Evolutionary conservation across 345 rosid species (phyloP).

Genomic region (Hirschfeldia incana): DNA sequence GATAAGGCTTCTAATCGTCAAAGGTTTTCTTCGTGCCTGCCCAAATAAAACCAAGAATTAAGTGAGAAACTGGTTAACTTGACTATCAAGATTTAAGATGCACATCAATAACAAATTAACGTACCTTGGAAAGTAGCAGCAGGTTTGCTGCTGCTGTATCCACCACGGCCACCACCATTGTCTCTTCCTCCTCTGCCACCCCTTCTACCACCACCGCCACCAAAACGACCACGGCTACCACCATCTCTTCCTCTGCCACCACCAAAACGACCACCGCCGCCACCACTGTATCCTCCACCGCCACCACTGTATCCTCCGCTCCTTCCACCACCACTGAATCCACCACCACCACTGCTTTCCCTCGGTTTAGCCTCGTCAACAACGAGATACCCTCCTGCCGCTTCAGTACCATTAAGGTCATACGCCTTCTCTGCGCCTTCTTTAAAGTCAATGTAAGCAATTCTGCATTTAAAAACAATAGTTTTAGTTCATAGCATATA

Average conservation of each 20-base stretch:
- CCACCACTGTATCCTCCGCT: conserved; percentile 49
- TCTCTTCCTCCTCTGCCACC: conserved; percentile 45
- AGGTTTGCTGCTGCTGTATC: conserved; percentile 39
- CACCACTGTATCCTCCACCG: conserved; percentile 32
- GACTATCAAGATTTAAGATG: background rate
- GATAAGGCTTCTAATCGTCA: background rate
- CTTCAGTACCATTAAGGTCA: conserved; percentile 57
- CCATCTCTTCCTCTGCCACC: conserved; percentile 50
- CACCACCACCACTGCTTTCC: conserved; percentile 44
- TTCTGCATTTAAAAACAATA: conserved; percentile 38
- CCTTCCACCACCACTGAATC: conserved; percentile 40
- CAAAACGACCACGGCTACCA: conserved; percentile 40
- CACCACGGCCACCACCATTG: conserved; percentile 32
- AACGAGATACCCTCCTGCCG: conserved; percentile 46
- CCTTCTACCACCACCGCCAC: conserved; percentile 30
- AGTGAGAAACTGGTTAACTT: background rate
- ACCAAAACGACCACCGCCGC: conserved; percentile 29
- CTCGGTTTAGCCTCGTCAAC: conserved; percentile 78
- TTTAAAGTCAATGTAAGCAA: conserved; percentile 67
- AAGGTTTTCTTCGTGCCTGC: background rate
- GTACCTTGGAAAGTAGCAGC: conserved; percentile 38
- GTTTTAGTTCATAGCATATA: background rate
- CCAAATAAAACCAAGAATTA: background rate
- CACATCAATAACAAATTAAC: background rate
- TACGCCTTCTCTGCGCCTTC: conserved; percentile 62